A percentile compares a stretch with the other conserved stretches of the same genome.
phyloP scores from a whole-genome alignment of 1,284 basidiomycete species.

The Malassezia globosa region DNA sequence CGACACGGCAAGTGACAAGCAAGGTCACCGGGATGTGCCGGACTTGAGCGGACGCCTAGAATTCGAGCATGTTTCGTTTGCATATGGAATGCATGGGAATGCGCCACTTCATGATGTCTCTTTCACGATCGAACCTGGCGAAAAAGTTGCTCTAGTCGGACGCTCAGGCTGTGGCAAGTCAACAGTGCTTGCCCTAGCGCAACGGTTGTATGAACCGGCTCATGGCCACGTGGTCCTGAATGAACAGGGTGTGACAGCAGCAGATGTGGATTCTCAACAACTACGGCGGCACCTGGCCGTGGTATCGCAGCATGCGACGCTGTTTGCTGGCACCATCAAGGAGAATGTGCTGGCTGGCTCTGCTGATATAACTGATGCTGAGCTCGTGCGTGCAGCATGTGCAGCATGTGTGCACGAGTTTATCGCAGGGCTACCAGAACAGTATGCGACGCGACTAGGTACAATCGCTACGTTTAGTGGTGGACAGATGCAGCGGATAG shows the following conservation, averaged over 20 bases:
- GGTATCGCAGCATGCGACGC: constrained; percentile 28
- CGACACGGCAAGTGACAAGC: constrained; percentile 48
- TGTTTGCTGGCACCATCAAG: constrained; percentile 31
- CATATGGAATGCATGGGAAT: constrained; percentile 19
- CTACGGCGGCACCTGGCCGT: constrained; percentile 37
- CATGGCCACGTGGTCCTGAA: constrained; percentile 21
- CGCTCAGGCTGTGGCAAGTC: constrained; percentile 39
- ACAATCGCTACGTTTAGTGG: constrained; percentile 80
- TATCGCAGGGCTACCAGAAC: constrained; percentile 64
- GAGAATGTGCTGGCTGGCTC: constrained; percentile 37
- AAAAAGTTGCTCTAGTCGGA: constrained; percentile 42
- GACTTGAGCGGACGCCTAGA: constrained; percentile 19
- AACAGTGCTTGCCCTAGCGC: constrained; percentile 34
- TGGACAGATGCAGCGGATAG: constrained; percentile 83
- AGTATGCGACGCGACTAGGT: constrained; percentile 75
- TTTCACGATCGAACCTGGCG: constrained; percentile 25
- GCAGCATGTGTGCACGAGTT: constrained; percentile 77
- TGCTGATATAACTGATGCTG: constrained; percentile 37
- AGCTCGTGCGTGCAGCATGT: constrained; percentile 60
- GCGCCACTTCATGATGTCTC: constrained; percentile 20
- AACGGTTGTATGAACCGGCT: constrained; percentile 37
- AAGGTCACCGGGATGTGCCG: neutral
- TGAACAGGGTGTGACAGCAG: constrained; percentile 17
- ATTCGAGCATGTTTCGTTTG: constrained; percentile 32
- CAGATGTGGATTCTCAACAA: constrained; percentile 14